These are phyloP conservation scores for Balansia obtecta DNA, from an alignment of 2,329 filamentous ascomycete genomes.

Conservation along the genomic window DNA sequence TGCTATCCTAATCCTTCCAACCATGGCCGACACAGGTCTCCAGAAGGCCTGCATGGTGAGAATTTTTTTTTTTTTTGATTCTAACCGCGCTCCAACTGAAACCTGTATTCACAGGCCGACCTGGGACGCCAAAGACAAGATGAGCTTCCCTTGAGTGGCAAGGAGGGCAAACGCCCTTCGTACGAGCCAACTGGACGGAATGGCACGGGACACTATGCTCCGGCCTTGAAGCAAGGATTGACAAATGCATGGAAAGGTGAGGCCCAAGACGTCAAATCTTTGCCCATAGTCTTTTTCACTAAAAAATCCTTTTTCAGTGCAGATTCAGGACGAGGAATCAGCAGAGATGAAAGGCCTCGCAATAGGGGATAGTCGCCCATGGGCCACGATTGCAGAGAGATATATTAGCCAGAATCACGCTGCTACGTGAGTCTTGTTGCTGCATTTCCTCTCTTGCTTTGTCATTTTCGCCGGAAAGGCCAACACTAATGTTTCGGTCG, in stretches of 20 bases:
- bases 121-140: slow-evolving; percentile 12
- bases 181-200: slow-evolving; percentile 7
- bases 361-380: slow-evolving; percentile 11
- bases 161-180: slow-evolving; percentile 8
- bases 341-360: slow-evolving; percentile 12
- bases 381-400: slow-evolving; percentile 8
- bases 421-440: slow-evolving; percentile 6
- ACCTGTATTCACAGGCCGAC: slow-evolving; percentile 10
- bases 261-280: no score
- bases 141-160: slow-evolving; percentile 11
- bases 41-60: slow-evolving; percentile 6
- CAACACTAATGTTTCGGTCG: not conserved
- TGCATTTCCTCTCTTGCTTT: not conserved
- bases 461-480: not conserved
- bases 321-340: slow-evolving; percentile 13
- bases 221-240: slow-evolving; percentile 6
- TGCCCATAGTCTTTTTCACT: not conserved
- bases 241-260: slow-evolving; percentile 11
- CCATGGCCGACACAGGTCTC: not conserved
- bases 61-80: not conserved
- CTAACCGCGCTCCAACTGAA: not conserved
- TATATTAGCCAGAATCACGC: slow-evolving; percentile 5
- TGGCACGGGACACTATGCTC: slow-evolving; percentile 7
- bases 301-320: slow-evolving; percentile 5
- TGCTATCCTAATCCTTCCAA: not conserved